Percentiles rank a stretch among this genome's conserved stretches.
These are phyloP conservation scores for Candida tammaniensis DNA, from an alignment of 805 yeast species.

Conservation along the genomic window DNA sequence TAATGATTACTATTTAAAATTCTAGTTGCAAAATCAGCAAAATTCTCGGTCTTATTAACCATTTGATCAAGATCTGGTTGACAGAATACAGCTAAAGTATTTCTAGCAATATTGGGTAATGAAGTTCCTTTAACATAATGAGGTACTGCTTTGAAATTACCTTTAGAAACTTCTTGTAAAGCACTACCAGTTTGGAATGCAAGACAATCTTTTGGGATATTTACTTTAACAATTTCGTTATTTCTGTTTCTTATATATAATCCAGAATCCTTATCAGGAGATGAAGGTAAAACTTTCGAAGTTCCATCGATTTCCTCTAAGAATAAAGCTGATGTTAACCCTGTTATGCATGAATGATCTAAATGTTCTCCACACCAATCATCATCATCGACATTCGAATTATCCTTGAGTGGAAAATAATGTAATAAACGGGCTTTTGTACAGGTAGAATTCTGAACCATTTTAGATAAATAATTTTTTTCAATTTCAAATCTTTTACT, in stretches of 20 bases:
- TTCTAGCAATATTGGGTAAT: conserved; percentile 39
- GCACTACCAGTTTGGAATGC: conserved; percentile 65
- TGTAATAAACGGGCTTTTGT: conserved; percentile 59
- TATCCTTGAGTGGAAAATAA: conserved; percentile 39
- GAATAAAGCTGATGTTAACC: conserved; percentile 53
- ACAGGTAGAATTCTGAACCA: conserved; percentile 48
- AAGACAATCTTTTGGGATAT: conserved; percentile 51
- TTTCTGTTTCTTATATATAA: conserved; percentile 47
- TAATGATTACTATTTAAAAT: conserved; percentile 41
- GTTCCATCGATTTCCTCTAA: conserved; percentile 35
- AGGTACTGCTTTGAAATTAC: conserved; percentile 54
- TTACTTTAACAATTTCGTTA: conserved; percentile 46
- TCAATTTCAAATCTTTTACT: conserved; percentile 26
- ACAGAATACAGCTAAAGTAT: conserved; percentile 60
- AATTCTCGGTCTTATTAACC: conserved; percentile 44
- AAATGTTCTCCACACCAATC: conserved; percentile 64
- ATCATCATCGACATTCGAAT: conserved; percentile 16
- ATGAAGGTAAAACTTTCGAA: conserved; percentile 20
- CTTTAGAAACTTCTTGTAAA: conserved; percentile 47
- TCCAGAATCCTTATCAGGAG: conserved; percentile 49
- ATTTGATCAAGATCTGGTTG: conserved; percentile 54
- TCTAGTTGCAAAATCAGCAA: conserved; percentile 47
- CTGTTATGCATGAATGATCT: conserved; percentile 61
- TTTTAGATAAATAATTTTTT: conserved; percentile 37
- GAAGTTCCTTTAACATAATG: conserved; percentile 52